These are phyloP conservation scores for Epicoccum nigrum DNA, from an alignment of 2,329 filamentous ascomycete species.

Conservation along the genomic window DNA sequence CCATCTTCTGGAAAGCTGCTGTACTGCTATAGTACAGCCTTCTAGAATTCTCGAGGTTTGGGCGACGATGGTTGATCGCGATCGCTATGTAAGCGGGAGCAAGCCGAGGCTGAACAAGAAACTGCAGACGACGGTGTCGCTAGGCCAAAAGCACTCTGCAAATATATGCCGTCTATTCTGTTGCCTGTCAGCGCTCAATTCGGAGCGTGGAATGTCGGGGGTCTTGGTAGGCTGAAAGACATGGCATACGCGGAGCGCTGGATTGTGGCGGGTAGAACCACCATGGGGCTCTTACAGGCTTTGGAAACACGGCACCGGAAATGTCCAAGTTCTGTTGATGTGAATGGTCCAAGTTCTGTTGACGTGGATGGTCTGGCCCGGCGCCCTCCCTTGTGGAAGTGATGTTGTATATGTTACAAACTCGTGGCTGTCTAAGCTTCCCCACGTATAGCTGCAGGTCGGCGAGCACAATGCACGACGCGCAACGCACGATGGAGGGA, in stretches of 20 bases:
- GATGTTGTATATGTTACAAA: conserved; percentile 5
- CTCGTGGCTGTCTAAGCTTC: conserved; percentile 11
- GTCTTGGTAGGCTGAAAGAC: conserved; percentile 16
- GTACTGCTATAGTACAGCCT: conserved; percentile 2
- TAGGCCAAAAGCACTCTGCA: background rate
- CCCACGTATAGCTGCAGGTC: conserved; percentile 7
- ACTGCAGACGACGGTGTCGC: conserved; percentile 2
- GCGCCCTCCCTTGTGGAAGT: background rate
- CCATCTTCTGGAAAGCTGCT: conserved; percentile 32
- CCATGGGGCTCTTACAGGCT: conserved; percentile 23
- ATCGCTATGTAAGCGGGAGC: background rate
- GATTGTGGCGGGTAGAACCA: conserved; percentile 16
- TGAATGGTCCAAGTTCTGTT: background rate
- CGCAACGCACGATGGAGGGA: conserved; percentile 17
- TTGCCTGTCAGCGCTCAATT: conserved; percentile 20
- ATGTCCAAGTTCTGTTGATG: conserved; percentile 4
- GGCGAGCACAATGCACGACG: conserved; percentile 12
- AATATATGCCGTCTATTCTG: conserved; percentile 1
- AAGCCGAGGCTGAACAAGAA: background rate
- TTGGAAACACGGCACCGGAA: conserved; percentile 12
- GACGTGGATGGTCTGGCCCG: background rate
- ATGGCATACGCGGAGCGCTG: conserved; percentile 29
- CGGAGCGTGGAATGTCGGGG: conserved; percentile 21
- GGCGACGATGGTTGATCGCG: background rate
- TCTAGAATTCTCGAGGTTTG: background rate